Conservation (phyloP, 2,329 filamentous ascomycete species). For the Aspergillus fischeri region DNA sequence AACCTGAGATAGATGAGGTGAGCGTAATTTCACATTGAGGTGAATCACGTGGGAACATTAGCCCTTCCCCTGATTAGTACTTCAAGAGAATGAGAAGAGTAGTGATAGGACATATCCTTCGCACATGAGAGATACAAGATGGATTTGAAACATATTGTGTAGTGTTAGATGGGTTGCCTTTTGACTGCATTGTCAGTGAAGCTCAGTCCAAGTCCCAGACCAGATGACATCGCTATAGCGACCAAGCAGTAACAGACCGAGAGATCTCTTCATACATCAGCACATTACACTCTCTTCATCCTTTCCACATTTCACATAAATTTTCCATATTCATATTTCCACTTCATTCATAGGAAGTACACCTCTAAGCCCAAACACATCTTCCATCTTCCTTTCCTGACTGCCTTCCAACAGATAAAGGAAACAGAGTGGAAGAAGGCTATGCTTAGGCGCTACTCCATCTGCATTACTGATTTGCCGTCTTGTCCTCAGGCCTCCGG, state of each 20-base stretch:
- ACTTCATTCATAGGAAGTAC: not conserved
- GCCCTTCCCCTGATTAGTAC: not conserved
- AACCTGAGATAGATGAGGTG: not conserved
- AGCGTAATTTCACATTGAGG: not conserved
- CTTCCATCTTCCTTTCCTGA: constrained; percentile 2
- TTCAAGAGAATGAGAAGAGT: not conserved
- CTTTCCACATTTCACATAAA: not conserved
- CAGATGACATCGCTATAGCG: not conserved
- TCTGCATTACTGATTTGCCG: constrained; percentile 16
- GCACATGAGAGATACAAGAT: not conserved
- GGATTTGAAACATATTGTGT: not conserved
- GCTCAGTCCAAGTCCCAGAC: not conserved
- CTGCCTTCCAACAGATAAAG: not conserved
- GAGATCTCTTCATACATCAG: not conserved
- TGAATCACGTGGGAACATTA: not conserved
- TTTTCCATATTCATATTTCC: not conserved
- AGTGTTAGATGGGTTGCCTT: not conserved
- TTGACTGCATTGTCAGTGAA: not conserved
- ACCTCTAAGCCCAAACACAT: not conserved
- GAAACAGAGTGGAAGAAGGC: not conserved
- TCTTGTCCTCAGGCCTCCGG: not conserved
- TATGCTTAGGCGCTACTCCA: constrained; percentile 13
- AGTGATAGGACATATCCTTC: not conserved
- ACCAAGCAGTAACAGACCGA: not conserved
- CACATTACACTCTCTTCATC: not conserved